Conservation (phyloP, 1,284 basidiomycete genomes). For the Megacollybia platyphylla region DNA sequence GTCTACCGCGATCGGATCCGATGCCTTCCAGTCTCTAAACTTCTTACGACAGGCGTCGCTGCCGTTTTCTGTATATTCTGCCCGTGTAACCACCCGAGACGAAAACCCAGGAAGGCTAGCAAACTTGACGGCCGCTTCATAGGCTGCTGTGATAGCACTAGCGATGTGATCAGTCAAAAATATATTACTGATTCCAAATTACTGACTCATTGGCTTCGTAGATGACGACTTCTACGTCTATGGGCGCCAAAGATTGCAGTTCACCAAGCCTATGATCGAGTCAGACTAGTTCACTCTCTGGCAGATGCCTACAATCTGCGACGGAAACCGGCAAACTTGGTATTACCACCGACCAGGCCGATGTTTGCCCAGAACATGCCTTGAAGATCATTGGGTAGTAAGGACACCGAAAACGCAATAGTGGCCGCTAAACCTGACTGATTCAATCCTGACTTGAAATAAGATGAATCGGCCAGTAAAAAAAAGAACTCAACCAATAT, state of each 20-base stretch:
- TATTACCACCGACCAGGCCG: slow-evolving; percentile 77
- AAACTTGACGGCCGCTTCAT: slow-evolving; percentile 53
- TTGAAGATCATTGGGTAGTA: slow-evolving; percentile 65
- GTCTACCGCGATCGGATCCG: too few species aligned
- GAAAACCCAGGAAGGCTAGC: slow-evolving; percentile 39
- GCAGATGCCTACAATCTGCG: slow-evolving; percentile 45
- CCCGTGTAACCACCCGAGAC: slow-evolving; percentile 50
- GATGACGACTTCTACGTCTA: slow-evolving; percentile 61
- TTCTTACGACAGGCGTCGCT: slow-evolving; percentile 60
- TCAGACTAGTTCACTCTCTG: background rate
- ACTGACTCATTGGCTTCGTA: slow-evolving; percentile 66
- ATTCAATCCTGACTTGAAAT: slow-evolving; percentile 46
- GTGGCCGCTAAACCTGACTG: slow-evolving; percentile 72
- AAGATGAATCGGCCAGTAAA: slow-evolving; percentile 5
- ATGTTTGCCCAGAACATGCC: slow-evolving; percentile 95
- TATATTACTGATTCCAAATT: slow-evolving; percentile 3
- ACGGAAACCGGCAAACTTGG: slow-evolving; percentile 64
- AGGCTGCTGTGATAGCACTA: slow-evolving; percentile 69
- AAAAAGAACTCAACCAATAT: slow-evolving; percentile 50
- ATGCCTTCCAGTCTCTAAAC: slow-evolving; percentile 32
- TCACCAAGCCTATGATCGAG: slow-evolving; percentile 41
- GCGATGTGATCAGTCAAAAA: slow-evolving; percentile 3
- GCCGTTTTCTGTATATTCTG: slow-evolving; percentile 76
- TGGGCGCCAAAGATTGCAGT: slow-evolving; percentile 66
- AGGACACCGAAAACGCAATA: slow-evolving; percentile 62